phyloP scores from a whole-genome alignment of 2,329 filamentous ascomycete genomes.

The Aspergillus melleus region DNA sequence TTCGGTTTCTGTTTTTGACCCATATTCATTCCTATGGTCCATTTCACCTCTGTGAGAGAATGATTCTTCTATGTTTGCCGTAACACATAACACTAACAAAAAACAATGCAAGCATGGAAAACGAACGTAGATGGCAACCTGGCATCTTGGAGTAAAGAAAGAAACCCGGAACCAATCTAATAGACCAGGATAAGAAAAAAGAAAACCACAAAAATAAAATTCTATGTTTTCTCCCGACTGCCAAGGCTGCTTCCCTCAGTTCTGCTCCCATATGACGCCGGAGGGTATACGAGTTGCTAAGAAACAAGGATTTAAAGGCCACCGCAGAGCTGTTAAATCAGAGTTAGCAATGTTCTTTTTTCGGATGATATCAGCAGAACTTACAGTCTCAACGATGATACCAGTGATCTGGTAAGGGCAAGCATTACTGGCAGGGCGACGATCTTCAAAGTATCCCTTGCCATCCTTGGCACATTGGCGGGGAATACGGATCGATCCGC shows the following conservation, averaged over 20 bases:
- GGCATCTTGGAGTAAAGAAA: conserved; percentile 20
- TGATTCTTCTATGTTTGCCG: conserved; percentile 26
- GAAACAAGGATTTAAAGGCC: conserved; percentile 38
- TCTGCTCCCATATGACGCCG: conserved; percentile 39
- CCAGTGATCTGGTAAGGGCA: conserved; percentile 84
- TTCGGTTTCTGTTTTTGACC: background rate
- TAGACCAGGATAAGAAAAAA: conserved; percentile 6
- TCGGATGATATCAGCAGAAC: conserved; percentile 12
- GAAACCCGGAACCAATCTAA: conserved; percentile 17
- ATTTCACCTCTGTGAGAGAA: conserved; percentile 16
- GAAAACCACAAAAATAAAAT: conserved; percentile 22
- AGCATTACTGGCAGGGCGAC: conserved; percentile 79
- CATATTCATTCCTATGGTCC: conserved; percentile 15
- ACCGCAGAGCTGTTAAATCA: conserved; percentile 38
- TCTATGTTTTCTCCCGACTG: conserved; percentile 34
- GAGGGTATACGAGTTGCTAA: conserved; percentile 43
- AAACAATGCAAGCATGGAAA: conserved; percentile 22
- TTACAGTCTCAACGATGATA: conserved; percentile 72
- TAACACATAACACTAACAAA: conserved; percentile 30
- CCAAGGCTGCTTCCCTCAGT: conserved; percentile 37
- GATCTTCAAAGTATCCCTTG: conserved; percentile 92
- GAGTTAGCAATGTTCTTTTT: background rate
- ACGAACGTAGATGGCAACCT: conserved; percentile 24
- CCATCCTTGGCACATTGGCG: conserved; percentile 81
- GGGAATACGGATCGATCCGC: conserved; percentile 89